A percentile compares a stretch with the other conserved stretches of the same genome.
These are phyloP conservation scores for Salvia miltiorrhiza DNA, from an alignment of 257 asterid genomes.

Conservation along the genomic window DNA sequence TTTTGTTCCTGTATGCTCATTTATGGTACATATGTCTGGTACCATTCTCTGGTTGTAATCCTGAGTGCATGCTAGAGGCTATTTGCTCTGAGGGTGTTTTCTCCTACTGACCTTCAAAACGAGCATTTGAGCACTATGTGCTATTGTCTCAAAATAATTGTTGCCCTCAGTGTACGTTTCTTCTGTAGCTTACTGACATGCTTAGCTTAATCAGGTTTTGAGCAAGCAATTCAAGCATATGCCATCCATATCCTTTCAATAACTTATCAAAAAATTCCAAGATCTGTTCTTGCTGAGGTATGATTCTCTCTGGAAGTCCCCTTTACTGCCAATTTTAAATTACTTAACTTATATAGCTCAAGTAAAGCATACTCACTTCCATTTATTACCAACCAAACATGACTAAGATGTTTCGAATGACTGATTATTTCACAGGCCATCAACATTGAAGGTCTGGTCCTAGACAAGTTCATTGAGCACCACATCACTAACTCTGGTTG, in stretches of 20 bases:
- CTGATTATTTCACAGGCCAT: constrained; percentile 46
- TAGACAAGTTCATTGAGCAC: constrained; percentile 82
- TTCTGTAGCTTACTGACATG: background rate
- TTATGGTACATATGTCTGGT: background rate
- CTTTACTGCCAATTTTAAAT: background rate
- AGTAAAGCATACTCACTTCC: background rate
- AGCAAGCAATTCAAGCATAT: constrained; percentile 83
- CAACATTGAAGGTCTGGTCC: constrained; percentile 66
- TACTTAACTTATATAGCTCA: background rate
- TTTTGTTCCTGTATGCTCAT: background rate
- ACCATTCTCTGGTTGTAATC: background rate
- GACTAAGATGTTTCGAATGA: background rate
- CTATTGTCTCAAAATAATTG: background rate
- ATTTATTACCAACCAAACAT: background rate
- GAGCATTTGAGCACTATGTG: background rate
- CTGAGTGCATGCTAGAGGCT: too few species aligned
- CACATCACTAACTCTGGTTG: constrained; percentile 58
- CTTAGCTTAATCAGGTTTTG: constrained; percentile 56
- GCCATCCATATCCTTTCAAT: constrained; percentile 79
- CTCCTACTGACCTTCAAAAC: background rate
- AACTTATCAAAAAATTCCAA: constrained; percentile 66
- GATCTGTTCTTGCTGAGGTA: constrained; percentile 91
- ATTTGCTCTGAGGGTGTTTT: background rate
- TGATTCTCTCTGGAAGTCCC: constrained; percentile 20
- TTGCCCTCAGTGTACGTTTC: background rate